Conservation (phyloP, 495 filamentous ascomycete species). For the Pyrenula aspistea region DNA sequence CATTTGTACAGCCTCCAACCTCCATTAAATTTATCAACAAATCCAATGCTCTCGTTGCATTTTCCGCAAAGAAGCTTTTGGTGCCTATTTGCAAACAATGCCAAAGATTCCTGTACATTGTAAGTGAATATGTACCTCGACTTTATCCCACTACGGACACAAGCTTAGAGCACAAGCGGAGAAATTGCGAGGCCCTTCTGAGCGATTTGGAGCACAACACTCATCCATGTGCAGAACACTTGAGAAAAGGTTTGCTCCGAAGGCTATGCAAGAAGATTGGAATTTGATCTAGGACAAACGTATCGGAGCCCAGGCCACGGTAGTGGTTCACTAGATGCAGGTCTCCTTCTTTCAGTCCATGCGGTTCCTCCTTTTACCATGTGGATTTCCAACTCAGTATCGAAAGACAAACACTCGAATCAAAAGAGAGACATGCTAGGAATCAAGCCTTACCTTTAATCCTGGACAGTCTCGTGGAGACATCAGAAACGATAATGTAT, state of each 20-base stretch:
- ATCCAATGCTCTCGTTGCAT: slow-evolving; percentile 32
- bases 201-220: not conserved
- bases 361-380: too few relatives aligned
- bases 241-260: slow-evolving; percentile 1
- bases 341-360: slow-evolving; percentile 85
- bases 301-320: slow-evolving; percentile 72
- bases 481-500: slow-evolving; percentile 64
- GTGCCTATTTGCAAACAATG: slow-evolving; percentile 2
- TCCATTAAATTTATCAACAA: slow-evolving; percentile 24
- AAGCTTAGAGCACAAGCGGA: slow-evolving; percentile 6
- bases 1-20: slow-evolving; percentile 41
- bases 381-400: too few relatives aligned
- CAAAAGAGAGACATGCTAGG: too few relatives aligned
- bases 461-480: slow-evolving; percentile 47
- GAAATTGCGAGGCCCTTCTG: slow-evolving; percentile 8
- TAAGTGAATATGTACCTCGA: slow-evolving; percentile 11
- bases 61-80: slow-evolving; percentile 22
- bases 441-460: slow-evolving; percentile 44
- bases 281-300: slow-evolving; percentile 70
- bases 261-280: slow-evolving; percentile 1
- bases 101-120: not conserved
- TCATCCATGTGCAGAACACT: not conserved
- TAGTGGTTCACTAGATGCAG: slow-evolving; percentile 34
- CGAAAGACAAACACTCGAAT: too few relatives aligned
- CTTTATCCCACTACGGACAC: slow-evolving; percentile 7